These are phyloP conservation scores for Cercospora berteroae DNA, from an alignment of 2,329 filamentous ascomycete species.

Conservation along the genomic window DNA sequence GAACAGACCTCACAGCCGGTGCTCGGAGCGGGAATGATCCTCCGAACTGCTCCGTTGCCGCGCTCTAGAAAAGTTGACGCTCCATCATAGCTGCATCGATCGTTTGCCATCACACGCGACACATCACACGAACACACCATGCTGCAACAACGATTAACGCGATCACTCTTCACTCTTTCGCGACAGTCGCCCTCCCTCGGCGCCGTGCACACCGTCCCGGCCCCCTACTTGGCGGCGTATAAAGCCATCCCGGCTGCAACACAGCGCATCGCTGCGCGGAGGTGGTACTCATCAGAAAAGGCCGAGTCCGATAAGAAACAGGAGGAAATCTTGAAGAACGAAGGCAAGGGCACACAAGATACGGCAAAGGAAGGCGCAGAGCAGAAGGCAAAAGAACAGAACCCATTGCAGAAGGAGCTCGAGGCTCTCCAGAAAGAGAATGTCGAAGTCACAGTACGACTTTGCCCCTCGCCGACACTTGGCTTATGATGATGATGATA, in stretches of 20 bases:
- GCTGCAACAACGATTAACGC: slow-evolving; percentile 52
- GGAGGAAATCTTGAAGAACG: slow-evolving; percentile 39
- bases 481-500: background rate
- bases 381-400: slow-evolving; percentile 45
- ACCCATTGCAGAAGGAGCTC: slow-evolving; percentile 61
- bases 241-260: slow-evolving; percentile 32
- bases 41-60: background rate
- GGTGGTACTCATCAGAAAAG: slow-evolving; percentile 44
- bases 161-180: slow-evolving; percentile 45
- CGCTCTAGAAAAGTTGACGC: slow-evolving; percentile 10
- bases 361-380: slow-evolving; percentile 33
- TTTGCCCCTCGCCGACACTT: background rate
- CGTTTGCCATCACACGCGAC: slow-evolving; percentile 8
- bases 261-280: slow-evolving; percentile 36
- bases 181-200: slow-evolving; percentile 26
- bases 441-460: slow-evolving; percentile 77
- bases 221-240: slow-evolving; percentile 27
- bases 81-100: background rate
- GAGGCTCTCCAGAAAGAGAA: slow-evolving; percentile 71
- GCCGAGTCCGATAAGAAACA: slow-evolving; percentile 46
- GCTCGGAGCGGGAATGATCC: background rate
- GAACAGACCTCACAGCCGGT: background rate
- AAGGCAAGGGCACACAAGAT: slow-evolving; percentile 38
- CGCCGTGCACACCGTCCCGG: slow-evolving; percentile 32
- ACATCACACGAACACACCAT: slow-evolving; percentile 34